Evolutionary conservation across 129 eudicot genomes (phyloP).

Genomic region (Pseudognaphalium luteoalbum): DNA sequence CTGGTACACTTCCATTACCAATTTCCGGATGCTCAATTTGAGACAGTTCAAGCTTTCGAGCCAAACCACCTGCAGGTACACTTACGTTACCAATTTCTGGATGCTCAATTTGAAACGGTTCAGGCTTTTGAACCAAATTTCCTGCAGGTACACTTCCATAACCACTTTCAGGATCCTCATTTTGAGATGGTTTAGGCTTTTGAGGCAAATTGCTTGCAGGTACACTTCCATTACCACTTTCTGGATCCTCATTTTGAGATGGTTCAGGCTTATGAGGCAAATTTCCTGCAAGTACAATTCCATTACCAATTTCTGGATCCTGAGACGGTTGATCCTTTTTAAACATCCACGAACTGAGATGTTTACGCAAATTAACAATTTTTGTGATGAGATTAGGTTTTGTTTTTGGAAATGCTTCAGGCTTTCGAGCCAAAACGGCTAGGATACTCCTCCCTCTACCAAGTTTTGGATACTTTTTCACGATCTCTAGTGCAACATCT

Average conservation of each 20-base stretch:
- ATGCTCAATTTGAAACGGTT: not conserved
- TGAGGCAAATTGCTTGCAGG: not conserved
- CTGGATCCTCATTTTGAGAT: conserved; percentile 19
- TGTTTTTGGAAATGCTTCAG: conserved; percentile 1
- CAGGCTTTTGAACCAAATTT: not conserved
- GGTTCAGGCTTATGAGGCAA: conserved; percentile 41
- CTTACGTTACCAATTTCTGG: not conserved
- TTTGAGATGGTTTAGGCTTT: not conserved
- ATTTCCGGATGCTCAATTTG: not conserved
- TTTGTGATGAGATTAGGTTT: not conserved
- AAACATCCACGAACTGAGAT: not conserved
- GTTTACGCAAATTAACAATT: not conserved
- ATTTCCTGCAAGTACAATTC: conserved; percentile 25
- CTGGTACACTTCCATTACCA: not conserved
- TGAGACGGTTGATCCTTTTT: not conserved
- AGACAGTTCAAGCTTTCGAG: not conserved
- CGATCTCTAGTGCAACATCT: conserved; percentile 5
- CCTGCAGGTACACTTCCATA: not conserved
- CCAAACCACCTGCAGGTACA: not conserved
- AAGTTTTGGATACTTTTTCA: not conserved
- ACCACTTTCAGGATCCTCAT: not conserved
- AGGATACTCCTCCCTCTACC: not conserved
- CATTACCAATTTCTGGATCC: conserved; percentile 32
- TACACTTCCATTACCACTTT: not conserved
- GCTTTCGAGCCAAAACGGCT: not conserved